Evolutionary conservation across 179 eudicot genomes (phyloP).

Genomic region (Drosera spatulata): DNA sequence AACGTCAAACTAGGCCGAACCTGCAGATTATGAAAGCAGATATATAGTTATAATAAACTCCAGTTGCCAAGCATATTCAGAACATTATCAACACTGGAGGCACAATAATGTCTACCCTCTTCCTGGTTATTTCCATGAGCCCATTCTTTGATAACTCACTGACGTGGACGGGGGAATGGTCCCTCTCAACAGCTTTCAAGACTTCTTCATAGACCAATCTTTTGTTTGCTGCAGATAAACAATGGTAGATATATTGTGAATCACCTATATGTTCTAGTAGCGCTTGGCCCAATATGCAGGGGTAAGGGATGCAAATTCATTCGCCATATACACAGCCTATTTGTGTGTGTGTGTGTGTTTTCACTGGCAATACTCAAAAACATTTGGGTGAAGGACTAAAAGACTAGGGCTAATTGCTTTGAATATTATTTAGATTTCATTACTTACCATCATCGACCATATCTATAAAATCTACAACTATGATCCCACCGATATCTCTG

Average conservation of each 20-base stretch:
- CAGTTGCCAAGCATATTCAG: too few species aligned
- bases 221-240: constrained; percentile 53
- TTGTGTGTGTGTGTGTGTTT: too few species aligned
- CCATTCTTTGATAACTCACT: constrained; percentile 85
- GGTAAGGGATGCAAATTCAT: neutral
- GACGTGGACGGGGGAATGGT: constrained; percentile 72
- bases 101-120: constrained; percentile 37
- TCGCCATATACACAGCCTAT: too few species aligned
- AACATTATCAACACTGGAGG: too few species aligned
- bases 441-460: too few species aligned
- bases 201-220: constrained; percentile 86
- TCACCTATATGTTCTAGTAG: neutral
- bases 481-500: constrained; percentile 97
- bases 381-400: constrained; percentile 5
- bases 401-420: constrained; percentile 37
- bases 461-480: constrained; percentile 83
- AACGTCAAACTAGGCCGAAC: constrained; percentile 94
- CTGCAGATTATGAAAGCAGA: constrained; percentile 23
- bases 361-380: too few species aligned
- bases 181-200: constrained; percentile 83
- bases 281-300: neutral
- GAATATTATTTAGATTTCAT: constrained; percentile 41
- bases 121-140: constrained; percentile 90
- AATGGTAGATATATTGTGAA: neutral
- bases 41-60: neutral